Base-by-base conservation (phyloP, 176 grass and related monocot species). In the Typha latifolia region DNA sequence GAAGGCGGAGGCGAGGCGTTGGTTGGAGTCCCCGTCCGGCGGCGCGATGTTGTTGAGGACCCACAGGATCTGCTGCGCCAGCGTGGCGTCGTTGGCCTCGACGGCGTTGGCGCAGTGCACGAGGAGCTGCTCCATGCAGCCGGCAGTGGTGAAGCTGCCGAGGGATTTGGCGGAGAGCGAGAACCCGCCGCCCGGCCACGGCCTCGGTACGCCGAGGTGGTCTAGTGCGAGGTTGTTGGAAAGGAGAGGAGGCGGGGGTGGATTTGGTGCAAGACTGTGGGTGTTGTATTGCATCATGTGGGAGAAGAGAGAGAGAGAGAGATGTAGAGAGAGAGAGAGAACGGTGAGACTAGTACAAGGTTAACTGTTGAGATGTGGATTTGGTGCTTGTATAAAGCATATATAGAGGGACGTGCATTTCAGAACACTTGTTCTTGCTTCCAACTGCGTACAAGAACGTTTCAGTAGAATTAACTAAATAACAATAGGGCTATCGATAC, bases 21-120 rank as follows among this genome's bases (percentile, higher is more conserved):
- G 95, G 70, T 85, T 94, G 51, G 89, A 90, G 72, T 99, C 95
- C 0, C 95, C 95, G 2, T 99, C 95, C 1, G 89, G 79, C 0
- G 89, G 86, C 3, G 95, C 95, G 73, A 99, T 99, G 86, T 99
- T 99, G 84, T 99, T 90, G 49, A 99, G 89, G 15, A 99, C 95
- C 95, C 95, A 99, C 16, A 99, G 77, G 64, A 99, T 82, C 80
- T 99, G 95, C 68, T 99, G 95, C 49, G 95, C 85, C 5, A 99
- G 86, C 59, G 95, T 99, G 24, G 89, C 95, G 64, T 99, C 95
- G 73, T 99, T 99, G 49, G 78, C 73, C 79, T 99, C 95, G 72
- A 99, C 86, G 65, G 95, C 89, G 74, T 81, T 94, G 76, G 95
- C 95, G 78, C 95, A 99, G 86, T 99, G 89, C 67, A 86, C 89